Percentiles rank a stretch among this genome's conserved stretches.
Evolutionary conservation across 2,329 filamentous ascomycete species (phyloP).

Genomic region (Pestalotiopsis sp.): DNA sequence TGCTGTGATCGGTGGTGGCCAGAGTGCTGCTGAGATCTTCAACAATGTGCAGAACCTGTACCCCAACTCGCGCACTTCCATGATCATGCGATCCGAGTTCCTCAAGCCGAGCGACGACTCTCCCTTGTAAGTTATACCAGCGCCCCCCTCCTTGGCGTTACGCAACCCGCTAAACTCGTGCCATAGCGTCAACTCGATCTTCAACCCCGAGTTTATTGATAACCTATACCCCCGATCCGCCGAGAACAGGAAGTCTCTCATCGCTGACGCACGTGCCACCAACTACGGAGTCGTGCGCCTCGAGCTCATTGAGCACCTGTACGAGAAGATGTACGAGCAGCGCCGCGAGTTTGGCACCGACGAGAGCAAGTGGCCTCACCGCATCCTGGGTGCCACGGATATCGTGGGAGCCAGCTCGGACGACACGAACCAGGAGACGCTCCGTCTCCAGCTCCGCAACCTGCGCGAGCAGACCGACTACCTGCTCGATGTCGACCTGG

Average conservation of each 20-base stretch:
- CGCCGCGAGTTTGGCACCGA: conserved; percentile 69
- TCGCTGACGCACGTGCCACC: conserved; percentile 76
- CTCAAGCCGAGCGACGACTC: conserved; percentile 92
- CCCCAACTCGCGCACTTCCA: conserved; percentile 74
- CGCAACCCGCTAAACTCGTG: background rate
- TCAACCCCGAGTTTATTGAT: conserved; percentile 86
- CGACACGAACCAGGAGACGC: conserved; percentile 46
- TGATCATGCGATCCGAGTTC: conserved; percentile 83
- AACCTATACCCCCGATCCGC: conserved; percentile 70
- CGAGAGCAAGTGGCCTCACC: conserved; percentile 77
- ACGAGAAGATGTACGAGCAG: conserved; percentile 86
- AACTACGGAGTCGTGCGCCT: conserved; percentile 95
- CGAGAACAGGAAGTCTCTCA: conserved; percentile 58
- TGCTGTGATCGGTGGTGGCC: conserved; percentile 84
- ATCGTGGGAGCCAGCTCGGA: conserved; percentile 58
- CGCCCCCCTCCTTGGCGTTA: background rate
- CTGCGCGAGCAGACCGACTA: conserved; percentile 48
- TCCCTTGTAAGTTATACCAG: conserved; percentile 71
- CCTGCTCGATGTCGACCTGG: conserved; percentile 72
- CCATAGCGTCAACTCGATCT: conserved; percentile 83
- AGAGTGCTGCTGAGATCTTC: conserved; percentile 95
- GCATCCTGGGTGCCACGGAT: conserved; percentile 71
- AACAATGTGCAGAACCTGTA: conserved; percentile 82
- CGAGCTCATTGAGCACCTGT: conserved; percentile 86
- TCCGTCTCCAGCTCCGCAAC: conserved; percentile 64